These are phyloP conservation scores for Botrytis sinoallii DNA, from an alignment of 2,329 filamentous ascomycete genomes.

Conservation along the genomic window DNA sequence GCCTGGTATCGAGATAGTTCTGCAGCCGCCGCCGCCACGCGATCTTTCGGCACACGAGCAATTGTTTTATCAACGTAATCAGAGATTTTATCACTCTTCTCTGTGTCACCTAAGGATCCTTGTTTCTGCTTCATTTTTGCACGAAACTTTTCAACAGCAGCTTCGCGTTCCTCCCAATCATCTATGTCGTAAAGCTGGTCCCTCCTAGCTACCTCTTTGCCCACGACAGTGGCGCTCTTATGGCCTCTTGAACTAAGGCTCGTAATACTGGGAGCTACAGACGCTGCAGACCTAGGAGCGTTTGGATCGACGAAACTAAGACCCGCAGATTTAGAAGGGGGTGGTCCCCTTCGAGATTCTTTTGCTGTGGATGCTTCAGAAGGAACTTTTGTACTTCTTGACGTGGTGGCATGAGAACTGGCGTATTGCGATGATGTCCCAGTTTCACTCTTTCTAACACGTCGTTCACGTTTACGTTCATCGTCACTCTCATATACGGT, in stretches of 20 bases:
- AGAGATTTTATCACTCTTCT: too few relatives aligned
- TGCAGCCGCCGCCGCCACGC: too few relatives aligned
- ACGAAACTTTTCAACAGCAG: not conserved
- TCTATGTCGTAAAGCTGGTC: too few relatives aligned
- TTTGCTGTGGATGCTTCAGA: not conserved
- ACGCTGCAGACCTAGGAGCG: not conserved
- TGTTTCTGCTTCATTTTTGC: accelerated
- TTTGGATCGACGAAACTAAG: not conserved
- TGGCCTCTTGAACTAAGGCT: not conserved
- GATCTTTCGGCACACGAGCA: too few relatives aligned
- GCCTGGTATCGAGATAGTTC: not conserved
- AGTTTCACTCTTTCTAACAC: not conserved
- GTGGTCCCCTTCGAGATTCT: not conserved
- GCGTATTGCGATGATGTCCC: not conserved
- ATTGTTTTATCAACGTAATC: too few relatives aligned
- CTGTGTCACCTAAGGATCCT: too few relatives aligned
- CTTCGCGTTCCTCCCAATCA: not conserved
- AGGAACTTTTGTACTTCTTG: not conserved
- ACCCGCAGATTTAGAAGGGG: not conserved
- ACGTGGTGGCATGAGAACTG: not conserved
- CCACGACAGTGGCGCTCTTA: not conserved
- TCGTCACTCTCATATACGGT: not conserved
- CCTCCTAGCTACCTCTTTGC: not conserved
- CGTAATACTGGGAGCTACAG: not conserved
- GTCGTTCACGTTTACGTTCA: not conserved